These are phyloP conservation scores for Talaromyces sp. DNA, from an alignment of 2,329 filamentous ascomycete species.

Conservation along the genomic window DNA sequence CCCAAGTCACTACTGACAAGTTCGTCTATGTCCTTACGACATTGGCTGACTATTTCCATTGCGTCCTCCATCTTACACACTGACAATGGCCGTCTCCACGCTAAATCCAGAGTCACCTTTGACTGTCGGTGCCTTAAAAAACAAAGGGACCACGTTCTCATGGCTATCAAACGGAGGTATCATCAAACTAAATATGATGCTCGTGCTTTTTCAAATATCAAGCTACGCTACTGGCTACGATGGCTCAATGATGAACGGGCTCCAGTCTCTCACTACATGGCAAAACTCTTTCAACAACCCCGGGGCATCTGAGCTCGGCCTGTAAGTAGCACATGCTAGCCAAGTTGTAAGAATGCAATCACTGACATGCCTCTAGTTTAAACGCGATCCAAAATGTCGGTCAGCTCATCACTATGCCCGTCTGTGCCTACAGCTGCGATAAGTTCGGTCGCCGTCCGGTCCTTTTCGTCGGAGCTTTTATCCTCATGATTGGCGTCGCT, in stretches of 20 bases:
- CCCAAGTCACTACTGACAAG: neutral
- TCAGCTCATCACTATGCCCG: slow-evolving; percentile 2
- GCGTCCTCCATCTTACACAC: neutral
- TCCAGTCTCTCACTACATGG: slow-evolving; percentile 42
- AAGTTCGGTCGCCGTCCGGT: neutral
- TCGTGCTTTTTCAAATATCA: neutral
- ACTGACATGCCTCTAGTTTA: neutral
- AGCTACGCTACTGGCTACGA: slow-evolving; percentile 10
- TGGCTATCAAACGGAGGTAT: neutral
- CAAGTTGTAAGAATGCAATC: neutral
- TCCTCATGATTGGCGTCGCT: neutral
- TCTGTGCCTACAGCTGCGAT: slow-evolving; percentile 1
- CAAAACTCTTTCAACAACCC: neutral
- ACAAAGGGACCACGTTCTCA: neutral
- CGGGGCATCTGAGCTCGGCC: slow-evolving; percentile 1
- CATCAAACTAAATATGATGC: slow-evolving; percentile 8
- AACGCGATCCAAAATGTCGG: slow-evolving; percentile 8
- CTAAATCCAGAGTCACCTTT: slow-evolving; percentile 7
- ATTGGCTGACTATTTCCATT: neutral
- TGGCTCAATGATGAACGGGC: slow-evolving; percentile 39
- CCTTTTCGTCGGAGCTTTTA: neutral
- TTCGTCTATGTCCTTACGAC: neutral
- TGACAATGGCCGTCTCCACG: neutral
- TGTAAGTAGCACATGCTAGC: neutral
- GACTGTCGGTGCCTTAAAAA: slow-evolving; percentile 11